Evolutionary conservation across 129 eudicot genomes (phyloP), one percentile per base, ranked within the genome.

Genomic region (Lactuca sativa): DNA sequence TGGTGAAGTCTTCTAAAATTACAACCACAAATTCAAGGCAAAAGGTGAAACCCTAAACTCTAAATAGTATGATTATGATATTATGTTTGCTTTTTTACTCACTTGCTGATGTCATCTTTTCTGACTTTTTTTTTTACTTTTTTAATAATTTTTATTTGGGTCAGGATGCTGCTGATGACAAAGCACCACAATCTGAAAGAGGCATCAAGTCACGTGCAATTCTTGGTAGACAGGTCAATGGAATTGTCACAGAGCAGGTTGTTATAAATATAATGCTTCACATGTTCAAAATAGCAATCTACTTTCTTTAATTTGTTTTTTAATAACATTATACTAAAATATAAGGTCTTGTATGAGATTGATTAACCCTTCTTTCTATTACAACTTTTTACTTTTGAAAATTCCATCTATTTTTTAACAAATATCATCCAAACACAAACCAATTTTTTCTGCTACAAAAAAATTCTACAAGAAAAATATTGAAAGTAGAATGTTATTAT

Each of bases 141-240:
- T 21, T 21, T 21, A 21, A 21, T 25, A 25, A 18, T 59, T 9
- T 40, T 59, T 67, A 5, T 55, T 59, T 63, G 5, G 30, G 40
- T 65, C 76, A 90, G 99, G 97, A 95, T 70, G 74, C 68, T 36
- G 90, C 79, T 36, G 99, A 95, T 21, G 98, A 89, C 47, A 89
- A 87, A 77, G 87, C 81, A 65, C 83, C 96, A 14, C 76, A 80
- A 49, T 87, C 97, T 43, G 97, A 89, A 47, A 89, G 85, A 81
- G 83, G 83, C 80, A 65, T 80, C 12, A 93, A 85, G 74, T 77
- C 97, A 56, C 95, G 99, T 18, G 85, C 85, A 44, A 77, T 95
- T 79, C 86, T 89, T 71, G 85, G 82, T 40, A 83, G 99, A 47
- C 86, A 55, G 49, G 87, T 60, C 44, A 95, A 95, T 61, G 99